phyloP scores from a whole-genome alignment of 2,329 filamentous ascomycete species.

The Colletotrichum paranaense region DNA sequence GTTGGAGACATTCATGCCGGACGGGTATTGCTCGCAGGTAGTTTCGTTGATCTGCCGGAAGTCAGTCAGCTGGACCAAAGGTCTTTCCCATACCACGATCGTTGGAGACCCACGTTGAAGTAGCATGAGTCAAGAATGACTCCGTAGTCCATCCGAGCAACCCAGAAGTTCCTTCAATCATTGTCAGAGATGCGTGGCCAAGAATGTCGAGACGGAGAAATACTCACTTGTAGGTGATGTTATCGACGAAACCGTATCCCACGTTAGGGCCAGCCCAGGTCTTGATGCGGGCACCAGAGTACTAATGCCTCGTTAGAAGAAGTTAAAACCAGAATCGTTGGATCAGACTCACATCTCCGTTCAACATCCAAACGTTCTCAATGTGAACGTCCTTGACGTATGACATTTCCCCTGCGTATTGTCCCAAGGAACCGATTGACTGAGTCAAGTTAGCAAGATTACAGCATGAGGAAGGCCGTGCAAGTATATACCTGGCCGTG shows the following conservation, averaged over 20 bases:
- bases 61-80: background rate
- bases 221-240: slow-evolving; percentile 63
- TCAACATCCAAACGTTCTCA: slow-evolving; percentile 68
- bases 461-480: no score
- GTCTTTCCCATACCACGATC: no score
- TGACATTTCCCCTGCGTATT: slow-evolving; percentile 65
- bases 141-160: slow-evolving; percentile 67
- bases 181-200: background rate
- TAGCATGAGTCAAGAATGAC: slow-evolving; percentile 72
- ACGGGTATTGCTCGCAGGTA: slow-evolving; percentile 63
- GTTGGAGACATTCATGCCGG: slow-evolving; percentile 68
- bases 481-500: background rate
- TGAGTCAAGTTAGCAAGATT: slow-evolving; percentile 38
- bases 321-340: no score
- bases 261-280: slow-evolving; percentile 68
- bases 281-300: slow-evolving; percentile 69
- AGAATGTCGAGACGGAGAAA: background rate
- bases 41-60: slow-evolving; percentile 51
- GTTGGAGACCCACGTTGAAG: slow-evolving; percentile 48
- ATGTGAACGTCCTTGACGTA: slow-evolving; percentile 68
- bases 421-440: slow-evolving; percentile 68
- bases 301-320: background rate
- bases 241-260: slow-evolving; percentile 71
- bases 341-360: slow-evolving; percentile 43
- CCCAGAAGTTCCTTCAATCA: slow-evolving; percentile 60